Evolutionary conservation across 805 yeast species (phyloP).

Genomic region (Tetrapisispora phaffii): DNA sequence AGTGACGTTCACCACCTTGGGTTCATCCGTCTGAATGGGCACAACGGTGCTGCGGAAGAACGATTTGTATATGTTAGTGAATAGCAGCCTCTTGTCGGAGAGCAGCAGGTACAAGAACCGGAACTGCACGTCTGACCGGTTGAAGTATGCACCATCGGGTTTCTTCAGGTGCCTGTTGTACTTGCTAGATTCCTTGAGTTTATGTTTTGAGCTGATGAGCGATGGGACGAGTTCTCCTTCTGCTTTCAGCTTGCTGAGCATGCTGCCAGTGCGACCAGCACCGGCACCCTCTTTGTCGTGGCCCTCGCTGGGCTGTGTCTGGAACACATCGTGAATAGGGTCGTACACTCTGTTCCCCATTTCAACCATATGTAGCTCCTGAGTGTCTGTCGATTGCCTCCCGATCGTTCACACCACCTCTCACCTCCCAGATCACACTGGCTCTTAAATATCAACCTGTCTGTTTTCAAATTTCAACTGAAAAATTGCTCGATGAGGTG

Average conservation of each 20-base stretch:
- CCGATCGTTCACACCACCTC: no score
- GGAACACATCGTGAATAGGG: constrained; percentile 30
- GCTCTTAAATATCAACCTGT: no score
- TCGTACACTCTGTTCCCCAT: constrained; percentile 30
- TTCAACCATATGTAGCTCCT: no score
- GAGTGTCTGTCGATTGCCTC: no score
- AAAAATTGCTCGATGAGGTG: no score
- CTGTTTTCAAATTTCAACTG: no score
- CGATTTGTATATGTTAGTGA: constrained; percentile 50
- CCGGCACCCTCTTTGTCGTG: not conserved
- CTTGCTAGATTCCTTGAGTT: constrained; percentile 18
- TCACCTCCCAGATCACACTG: no score
- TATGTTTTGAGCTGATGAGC: constrained; percentile 9
- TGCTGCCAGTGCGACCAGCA: constrained; percentile 7
- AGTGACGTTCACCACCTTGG: constrained; percentile 24
- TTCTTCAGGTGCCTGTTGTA: constrained; percentile 59
- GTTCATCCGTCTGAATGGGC: constrained; percentile 28
- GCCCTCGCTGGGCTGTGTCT: constrained; percentile 8
- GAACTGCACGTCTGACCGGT: constrained; percentile 81
- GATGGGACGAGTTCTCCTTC: constrained; percentile 3
- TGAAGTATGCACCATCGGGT: constrained; percentile 84
- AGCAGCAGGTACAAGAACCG: constrained; percentile 62
- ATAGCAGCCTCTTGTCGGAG: constrained; percentile 51
- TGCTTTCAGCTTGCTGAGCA: constrained; percentile 4
- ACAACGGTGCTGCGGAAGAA: constrained; percentile 29